phyloP scores from a whole-genome alignment of 805 yeast species.

The Clavispora santaluciae region DNA sequence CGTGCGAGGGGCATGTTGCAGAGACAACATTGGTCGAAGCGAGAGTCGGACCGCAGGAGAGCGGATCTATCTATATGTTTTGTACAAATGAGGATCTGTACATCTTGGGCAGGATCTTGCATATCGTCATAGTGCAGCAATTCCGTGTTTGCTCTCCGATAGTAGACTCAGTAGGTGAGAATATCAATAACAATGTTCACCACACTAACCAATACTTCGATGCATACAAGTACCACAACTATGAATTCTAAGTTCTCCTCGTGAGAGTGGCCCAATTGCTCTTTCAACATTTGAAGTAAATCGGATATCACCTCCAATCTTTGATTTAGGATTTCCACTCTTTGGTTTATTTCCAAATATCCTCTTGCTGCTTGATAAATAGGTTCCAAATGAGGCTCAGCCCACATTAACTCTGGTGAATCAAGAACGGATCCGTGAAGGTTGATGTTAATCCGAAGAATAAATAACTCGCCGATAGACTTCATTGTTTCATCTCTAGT shows the following conservation, averaged over 20 bases:
- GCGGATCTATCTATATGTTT: too few species aligned
- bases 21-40: too few species aligned
- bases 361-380: conserved; percentile 97
- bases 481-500: conserved; percentile 93
- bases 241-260: conserved; percentile 87
- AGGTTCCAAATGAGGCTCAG: conserved; percentile 96
- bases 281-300: conserved; percentile 91
- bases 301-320: conserved; percentile 92
- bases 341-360: conserved; percentile 88
- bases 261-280: conserved; percentile 92
- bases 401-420: conserved; percentile 98
- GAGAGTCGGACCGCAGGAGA: too few species aligned
- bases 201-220: conserved; percentile 84
- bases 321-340: conserved; percentile 86
- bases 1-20: too few species aligned
- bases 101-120: too few species aligned
- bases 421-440: conserved; percentile 86
- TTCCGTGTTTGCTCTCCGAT: background rate
- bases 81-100: too few species aligned
- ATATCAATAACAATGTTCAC: conserved; percentile 70
- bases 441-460: conserved; percentile 75
- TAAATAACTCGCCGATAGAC: conserved; percentile 92
- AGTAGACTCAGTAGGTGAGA: conserved; percentile 22
- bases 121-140: background rate
- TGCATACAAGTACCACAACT: conserved; percentile 85